Conservation (phyloP, 176 grass and related monocot genomes). For the Olyra latifolia region DNA sequence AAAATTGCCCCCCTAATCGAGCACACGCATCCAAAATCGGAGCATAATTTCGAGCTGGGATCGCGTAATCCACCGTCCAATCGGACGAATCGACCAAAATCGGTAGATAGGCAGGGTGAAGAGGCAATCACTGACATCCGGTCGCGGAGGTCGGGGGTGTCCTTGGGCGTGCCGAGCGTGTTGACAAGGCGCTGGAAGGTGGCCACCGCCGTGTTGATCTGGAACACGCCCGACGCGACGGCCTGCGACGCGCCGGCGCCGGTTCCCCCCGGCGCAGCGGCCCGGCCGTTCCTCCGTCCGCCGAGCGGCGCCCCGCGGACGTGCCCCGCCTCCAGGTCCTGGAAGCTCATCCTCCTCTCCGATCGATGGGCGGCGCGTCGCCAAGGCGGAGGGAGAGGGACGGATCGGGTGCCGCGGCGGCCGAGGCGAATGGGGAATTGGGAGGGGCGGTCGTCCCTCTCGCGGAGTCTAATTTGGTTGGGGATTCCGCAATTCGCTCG, state of each 20-base stretch:
- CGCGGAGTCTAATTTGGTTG: too few relatives aligned
- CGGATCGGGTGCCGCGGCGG: background rate
- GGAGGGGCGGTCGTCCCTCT: background rate
- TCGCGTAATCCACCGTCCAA: background rate
- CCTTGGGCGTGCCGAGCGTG: slow-evolving; percentile 95
- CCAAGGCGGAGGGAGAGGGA: background rate
- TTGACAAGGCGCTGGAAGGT: slow-evolving; percentile 94
- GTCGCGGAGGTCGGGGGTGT: slow-evolving; percentile 90
- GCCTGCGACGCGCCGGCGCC: slow-evolving; percentile 62
- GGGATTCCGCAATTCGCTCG: too few relatives aligned
- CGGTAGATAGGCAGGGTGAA: background rate
- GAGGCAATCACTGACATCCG: slow-evolving; percentile 52
- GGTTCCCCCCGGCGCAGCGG: background rate
- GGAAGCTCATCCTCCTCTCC: slow-evolving; percentile 73
- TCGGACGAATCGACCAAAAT: background rate
- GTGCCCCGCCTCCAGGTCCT: slow-evolving; percentile 87
- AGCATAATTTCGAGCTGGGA: background rate
- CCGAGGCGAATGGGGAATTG: slow-evolving; percentile 10
- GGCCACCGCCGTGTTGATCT: slow-evolving; percentile 88
- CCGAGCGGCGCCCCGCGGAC: slow-evolving; percentile 33
- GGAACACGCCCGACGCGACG: slow-evolving; percentile 77
- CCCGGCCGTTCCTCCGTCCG: background rate
- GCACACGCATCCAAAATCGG: background rate
- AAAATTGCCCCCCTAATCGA: background rate
- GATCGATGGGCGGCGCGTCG: background rate